These are phyloP conservation scores for Chlamydomonas sphaeroides DNA, from an alignment of 139 green algal genomes.

Conservation along the genomic window DNA sequence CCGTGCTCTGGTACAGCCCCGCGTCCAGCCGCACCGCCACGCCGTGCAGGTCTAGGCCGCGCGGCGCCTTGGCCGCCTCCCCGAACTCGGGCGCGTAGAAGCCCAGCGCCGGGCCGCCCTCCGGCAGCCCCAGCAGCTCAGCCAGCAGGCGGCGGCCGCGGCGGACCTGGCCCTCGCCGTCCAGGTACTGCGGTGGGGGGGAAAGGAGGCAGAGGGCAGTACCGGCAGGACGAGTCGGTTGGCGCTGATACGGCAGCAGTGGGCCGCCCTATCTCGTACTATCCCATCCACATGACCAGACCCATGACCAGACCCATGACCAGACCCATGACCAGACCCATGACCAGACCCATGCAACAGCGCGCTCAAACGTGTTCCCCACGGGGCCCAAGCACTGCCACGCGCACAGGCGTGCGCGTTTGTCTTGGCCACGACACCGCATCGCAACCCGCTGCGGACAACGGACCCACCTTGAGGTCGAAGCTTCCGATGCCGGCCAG, in stretches of 20 bases:
- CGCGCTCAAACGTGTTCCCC: no score
- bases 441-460: no score
- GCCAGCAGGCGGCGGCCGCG: constrained; percentile 50
- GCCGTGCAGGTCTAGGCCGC: constrained; percentile 55
- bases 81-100: constrained; percentile 57
- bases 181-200: background rate
- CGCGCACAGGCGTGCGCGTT: no score
- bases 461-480: constrained; percentile 7
- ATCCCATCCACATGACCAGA: no score
- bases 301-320: no score
- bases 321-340: no score
- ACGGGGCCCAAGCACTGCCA: no score
- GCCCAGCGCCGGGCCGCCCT: constrained; percentile 29
- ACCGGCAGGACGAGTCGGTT: background rate
- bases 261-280: no score
- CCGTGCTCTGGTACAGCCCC: constrained; percentile 55
- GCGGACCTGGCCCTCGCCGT: constrained; percentile 33
- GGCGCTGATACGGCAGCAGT: no score
- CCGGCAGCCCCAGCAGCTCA: constrained; percentile 33
- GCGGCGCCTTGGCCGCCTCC: constrained; percentile 4
- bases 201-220: background rate
- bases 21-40: constrained; percentile 56
- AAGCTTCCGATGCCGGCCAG: constrained; percentile 25
- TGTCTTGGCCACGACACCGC: no score
- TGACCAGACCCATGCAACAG: no score